Evolutionary conservation across 495 filamentous ascomycete genomes (phyloP).

Genomic region (Massariosphaeria phaeospora): DNA sequence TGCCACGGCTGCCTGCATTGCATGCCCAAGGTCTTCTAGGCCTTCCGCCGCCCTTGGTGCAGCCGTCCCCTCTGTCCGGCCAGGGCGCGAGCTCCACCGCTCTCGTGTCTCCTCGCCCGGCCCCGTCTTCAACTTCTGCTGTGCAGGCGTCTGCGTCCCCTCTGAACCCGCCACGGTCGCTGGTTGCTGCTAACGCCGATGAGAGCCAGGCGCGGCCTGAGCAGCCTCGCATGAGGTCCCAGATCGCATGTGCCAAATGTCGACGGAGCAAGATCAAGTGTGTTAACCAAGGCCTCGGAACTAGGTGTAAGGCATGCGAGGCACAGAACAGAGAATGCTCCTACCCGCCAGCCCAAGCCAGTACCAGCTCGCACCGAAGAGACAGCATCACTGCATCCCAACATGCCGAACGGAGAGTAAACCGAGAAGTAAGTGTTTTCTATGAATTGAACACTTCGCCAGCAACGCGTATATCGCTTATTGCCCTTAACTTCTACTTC

Average conservation of each 20-base stretch:
- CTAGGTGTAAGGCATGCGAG: conserved; percentile 73
- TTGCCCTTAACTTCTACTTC: no score
- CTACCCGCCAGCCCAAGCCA: conserved; percentile 62
- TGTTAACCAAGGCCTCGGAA: conserved; percentile 70
- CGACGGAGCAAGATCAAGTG: conserved; percentile 80
- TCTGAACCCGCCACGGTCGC: conserved; percentile 1
- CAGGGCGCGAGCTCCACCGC: background rate
- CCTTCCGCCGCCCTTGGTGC: conserved; percentile 1
- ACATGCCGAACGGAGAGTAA: conserved; percentile 44
- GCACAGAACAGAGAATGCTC: conserved; percentile 69
- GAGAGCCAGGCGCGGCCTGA: conserved; percentile 10
- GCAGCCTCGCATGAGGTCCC: conserved; percentile 59
- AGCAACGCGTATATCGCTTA: no score
- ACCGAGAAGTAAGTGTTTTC: conserved; percentile 47
- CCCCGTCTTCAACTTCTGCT: background rate
- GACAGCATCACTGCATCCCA: conserved; percentile 41
- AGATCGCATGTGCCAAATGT: conserved; percentile 74
- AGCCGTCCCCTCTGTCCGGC: background rate
- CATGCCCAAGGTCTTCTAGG: background rate
- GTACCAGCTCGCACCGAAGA: conserved; percentile 33
- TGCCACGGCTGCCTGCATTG: conserved; percentile 11
- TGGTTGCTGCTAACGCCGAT: background rate
- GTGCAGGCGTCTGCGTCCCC: background rate
- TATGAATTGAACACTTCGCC: no score
- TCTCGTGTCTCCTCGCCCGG: background rate